A percentile compares a stretch with the other conserved stretches of the same genome.
These are phyloP conservation scores for Acanthamoeba culbertsoni DNA, from an alignment of 208 protist species.

Conservation along the genomic window DNA sequence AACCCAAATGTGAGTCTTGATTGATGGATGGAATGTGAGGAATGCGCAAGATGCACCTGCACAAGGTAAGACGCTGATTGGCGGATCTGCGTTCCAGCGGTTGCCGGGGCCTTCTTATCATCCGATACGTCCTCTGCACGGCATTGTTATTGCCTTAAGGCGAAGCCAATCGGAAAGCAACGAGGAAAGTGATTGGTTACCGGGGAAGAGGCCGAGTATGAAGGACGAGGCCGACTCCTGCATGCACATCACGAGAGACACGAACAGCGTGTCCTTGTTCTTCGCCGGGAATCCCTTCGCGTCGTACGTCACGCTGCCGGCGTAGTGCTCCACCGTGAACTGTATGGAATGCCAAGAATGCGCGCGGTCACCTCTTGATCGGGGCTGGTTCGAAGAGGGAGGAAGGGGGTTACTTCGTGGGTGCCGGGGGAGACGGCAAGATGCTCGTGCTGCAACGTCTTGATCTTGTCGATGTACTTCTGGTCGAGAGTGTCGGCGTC, in stretches of 20 bases:
- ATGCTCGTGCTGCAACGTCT: slow-evolving; percentile 29
- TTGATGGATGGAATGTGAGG: too few species aligned
- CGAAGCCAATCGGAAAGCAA: slow-evolving; percentile 14
- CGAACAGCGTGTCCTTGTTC: slow-evolving; percentile 91
- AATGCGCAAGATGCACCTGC: too few species aligned
- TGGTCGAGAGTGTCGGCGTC: slow-evolving; percentile 28
- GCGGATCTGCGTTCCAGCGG: neutral
- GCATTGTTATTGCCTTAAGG: too few species aligned
- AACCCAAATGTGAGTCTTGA: too few species aligned
- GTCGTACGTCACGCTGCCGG: slow-evolving; percentile 83
- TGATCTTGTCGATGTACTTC: slow-evolving; percentile 42
- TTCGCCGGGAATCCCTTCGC: slow-evolving; percentile 90
- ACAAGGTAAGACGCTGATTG: neutral
- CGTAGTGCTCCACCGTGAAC: slow-evolving; percentile 92
- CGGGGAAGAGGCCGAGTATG: slow-evolving; percentile 17
- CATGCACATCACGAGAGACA: slow-evolving; percentile 65
- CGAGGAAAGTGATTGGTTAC: neutral
- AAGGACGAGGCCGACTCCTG: neutral
- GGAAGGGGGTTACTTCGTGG: neutral
- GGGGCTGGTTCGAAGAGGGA: neutral
- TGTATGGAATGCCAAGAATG: neutral
- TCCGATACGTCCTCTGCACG: neutral
- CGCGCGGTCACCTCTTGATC: too few species aligned
- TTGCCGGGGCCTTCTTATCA: neutral
- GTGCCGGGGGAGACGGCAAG: neutral